A percentile compares a stretch with the other conserved stretches of the same genome.
Evolutionary conservation across 306 rosid species (phyloP).

Genomic region (Abrus pulchellus): DNA sequence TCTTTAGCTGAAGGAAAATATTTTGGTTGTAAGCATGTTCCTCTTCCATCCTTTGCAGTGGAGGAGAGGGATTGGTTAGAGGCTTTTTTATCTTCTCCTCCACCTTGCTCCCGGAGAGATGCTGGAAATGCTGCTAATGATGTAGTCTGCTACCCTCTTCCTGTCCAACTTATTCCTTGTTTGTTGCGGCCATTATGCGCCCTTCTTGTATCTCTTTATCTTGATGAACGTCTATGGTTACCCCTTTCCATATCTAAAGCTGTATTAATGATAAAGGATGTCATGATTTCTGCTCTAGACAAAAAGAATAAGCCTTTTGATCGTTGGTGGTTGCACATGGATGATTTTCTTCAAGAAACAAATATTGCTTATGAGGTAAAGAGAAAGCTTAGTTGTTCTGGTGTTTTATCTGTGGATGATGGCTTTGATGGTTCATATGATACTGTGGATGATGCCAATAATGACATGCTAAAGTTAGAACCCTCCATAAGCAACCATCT

Average conservation of each 20-base stretch:
- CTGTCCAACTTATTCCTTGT: constrained; percentile 81
- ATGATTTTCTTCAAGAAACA: constrained; percentile 69
- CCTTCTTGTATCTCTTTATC: constrained; percentile 81
- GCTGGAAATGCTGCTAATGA: constrained; percentile 96
- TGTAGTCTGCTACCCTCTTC: constrained; percentile 84
- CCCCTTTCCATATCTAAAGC: constrained; percentile 75
- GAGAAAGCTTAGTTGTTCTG: constrained; percentile 68
- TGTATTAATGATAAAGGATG: constrained; percentile 69
- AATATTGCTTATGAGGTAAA: constrained; percentile 68
- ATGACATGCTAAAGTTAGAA: constrained; percentile 37
- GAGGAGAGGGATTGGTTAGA: constrained; percentile 99
- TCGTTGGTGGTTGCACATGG: constrained; percentile 87
- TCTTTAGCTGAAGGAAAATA: constrained; percentile 71
- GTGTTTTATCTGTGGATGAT: constrained; percentile 66
- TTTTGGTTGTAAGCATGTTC: constrained; percentile 61
- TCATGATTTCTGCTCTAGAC: constrained; percentile 67
- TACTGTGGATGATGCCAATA: constrained; percentile 47
- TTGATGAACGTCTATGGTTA: constrained; percentile 79
- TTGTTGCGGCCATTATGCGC: constrained; percentile 78
- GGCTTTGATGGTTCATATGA: constrained; percentile 54
- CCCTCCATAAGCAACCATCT: constrained; percentile 53
- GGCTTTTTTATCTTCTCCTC: constrained; percentile 78
- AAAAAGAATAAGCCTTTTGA: constrained; percentile 68
- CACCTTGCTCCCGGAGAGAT: constrained; percentile 94
- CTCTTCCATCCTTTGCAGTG: constrained; percentile 88